Base-by-base conservation (phyloP, 345 rosid species). In the Passiflora organensis region DNA sequence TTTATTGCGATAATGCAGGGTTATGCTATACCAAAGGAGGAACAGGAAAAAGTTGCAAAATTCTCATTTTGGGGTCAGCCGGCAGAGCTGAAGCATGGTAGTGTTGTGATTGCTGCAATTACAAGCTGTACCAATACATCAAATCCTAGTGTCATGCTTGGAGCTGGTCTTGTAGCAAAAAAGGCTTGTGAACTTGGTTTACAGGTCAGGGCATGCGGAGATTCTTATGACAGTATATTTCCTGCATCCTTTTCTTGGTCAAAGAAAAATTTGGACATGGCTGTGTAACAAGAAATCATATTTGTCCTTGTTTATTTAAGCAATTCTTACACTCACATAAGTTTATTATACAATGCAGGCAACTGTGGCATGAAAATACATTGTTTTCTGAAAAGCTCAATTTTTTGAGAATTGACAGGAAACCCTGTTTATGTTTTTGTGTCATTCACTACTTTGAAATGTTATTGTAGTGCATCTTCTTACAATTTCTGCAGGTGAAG, bases 101-200 rank as follows among this genome's bases (percentile, higher is more conserved):
- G 94, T 82, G 97, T 93, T 24, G 99, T 93, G 70, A 93, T 93
- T 76, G 95, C 97, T 62, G 99, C 99, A 60, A 93, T 93, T 56
- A 93, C 97, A 21, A 93, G 99, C 48, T 93, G 99, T 67, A 93
- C 99, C 51, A 93, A 93, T 71, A 93, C 99, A 57, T 93, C 99
- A 72, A 93, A 93, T 61, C 99, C 99, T 51, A 93, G 95, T 38
- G 97, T 93, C 68, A 93, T 93, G 99, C 96, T 89, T 48, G 96
- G 97, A 43, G 97, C 99, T 69, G 99, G 75, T 71, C 97, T 93
- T 76, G 97, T 89, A 68, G 99, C 99, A 0, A 89, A 89, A 57
- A 93, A 86, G 74, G 99, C 99, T 67, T 78, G 79, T 55, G 97
- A 93, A 69, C 91, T 81, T 67, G 99, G 99, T 47, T 73, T 93